These are phyloP conservation scores for Phytophthora citricola DNA, from an alignment of 352 stramenopile species.

Conservation along the genomic window DNA sequence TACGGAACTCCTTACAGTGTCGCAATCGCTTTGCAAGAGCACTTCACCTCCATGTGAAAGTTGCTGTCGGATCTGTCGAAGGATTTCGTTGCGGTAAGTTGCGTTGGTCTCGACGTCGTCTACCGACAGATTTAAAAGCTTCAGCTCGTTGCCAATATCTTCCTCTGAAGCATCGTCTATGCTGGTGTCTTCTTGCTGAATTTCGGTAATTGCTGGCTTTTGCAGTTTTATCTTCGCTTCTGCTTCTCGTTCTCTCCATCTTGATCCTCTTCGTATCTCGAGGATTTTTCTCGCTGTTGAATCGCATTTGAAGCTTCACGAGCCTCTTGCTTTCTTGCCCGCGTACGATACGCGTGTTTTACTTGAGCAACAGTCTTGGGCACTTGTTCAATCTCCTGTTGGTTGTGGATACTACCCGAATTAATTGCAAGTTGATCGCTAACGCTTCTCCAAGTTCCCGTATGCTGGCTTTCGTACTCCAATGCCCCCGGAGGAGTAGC, in stretches of 20 bases:
- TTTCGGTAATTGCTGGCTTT: neutral
- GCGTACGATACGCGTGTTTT: constrained; percentile 46
- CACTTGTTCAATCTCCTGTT: constrained; percentile 14
- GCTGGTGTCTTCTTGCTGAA: neutral
- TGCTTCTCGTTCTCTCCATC: constrained; percentile 3
- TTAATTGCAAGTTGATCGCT: neutral
- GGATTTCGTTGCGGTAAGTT: constrained; percentile 35
- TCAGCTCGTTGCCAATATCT: neutral
- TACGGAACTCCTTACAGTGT: neutral
- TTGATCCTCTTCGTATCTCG: constrained; percentile 15
- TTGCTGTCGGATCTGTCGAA: constrained; percentile 43
- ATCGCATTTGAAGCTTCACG: constrained; percentile 23
- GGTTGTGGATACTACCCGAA: neutral
- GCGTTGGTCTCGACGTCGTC: constrained; percentile 18
- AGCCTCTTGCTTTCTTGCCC: constrained; percentile 44
- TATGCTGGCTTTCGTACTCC: constrained; percentile 20
- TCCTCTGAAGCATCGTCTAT: neutral
- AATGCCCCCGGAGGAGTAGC: constrained; percentile 22
- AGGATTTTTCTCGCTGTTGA: constrained; percentile 14
- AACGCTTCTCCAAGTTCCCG: constrained; percentile 19
- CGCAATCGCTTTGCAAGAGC: constrained; percentile 28
- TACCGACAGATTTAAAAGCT: constrained; percentile 22
- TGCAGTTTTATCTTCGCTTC: constrained; percentile 13
- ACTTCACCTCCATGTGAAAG: constrained; percentile 44
- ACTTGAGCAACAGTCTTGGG: constrained; percentile 54